These are phyloP conservation scores for Clonostachys sp. DNA, from an alignment of 2,329 filamentous ascomycete genomes.

Conservation along the genomic window DNA sequence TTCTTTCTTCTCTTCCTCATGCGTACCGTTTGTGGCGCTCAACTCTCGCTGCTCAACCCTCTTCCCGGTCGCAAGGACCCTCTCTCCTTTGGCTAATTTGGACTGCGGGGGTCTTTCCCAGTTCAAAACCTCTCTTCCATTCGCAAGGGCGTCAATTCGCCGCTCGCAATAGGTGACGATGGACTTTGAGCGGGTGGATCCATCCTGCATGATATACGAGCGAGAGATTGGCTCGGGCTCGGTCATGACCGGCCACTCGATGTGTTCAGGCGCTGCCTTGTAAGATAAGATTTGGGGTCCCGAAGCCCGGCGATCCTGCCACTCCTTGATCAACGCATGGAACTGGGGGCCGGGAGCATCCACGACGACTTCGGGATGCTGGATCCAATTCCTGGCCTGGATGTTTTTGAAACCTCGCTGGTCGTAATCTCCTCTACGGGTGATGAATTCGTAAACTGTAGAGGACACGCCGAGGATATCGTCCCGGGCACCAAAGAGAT, in stretches of 20 bases:
- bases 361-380: slow-evolving; percentile 21
- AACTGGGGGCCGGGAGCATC: slow-evolving; percentile 8
- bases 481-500: slow-evolving; percentile 1
- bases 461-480: slow-evolving; percentile 25
- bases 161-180: no score
- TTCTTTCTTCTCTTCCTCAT: no score
- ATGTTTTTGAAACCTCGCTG: slow-evolving; percentile 6
- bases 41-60: no score
- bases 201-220: no score
- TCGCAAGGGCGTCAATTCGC: no score
- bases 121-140: background rate
- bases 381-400: slow-evolving; percentile 16
- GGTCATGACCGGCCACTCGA: background rate
- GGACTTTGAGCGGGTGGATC: no score
- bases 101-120: background rate
- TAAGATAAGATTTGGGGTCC: background rate
- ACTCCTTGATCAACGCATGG: background rate
- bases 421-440: slow-evolving; percentile 4
- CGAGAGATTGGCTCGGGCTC: no score
- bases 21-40: no score
- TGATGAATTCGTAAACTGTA: slow-evolving; percentile 27
- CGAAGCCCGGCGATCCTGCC: background rate
- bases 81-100: background rate
- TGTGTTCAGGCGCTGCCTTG: background rate
- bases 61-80: background rate